Evolutionary conservation across 2,329 filamentous ascomycete genomes (phyloP).

Genomic region (Thielaviopsis ethacetica): DNA sequence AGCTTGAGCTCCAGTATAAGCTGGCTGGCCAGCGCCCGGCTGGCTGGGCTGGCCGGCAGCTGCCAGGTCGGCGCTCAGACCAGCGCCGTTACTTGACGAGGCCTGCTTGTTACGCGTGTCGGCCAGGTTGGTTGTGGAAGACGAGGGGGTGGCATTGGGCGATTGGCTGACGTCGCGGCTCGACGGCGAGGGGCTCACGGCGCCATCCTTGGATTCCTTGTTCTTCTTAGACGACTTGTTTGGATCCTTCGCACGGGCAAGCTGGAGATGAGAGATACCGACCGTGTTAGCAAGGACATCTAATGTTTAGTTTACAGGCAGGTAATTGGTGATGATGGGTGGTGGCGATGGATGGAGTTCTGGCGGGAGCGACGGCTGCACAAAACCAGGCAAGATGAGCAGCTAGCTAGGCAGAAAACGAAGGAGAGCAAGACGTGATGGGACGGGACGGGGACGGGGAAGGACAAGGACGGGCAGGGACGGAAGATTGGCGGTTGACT

Average conservation of each 20-base stretch:
- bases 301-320: neutral
- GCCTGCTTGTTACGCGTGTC: slow-evolving; percentile 67
- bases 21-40: slow-evolving; percentile 16
- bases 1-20: slow-evolving; percentile 23
- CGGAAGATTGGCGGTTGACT: too few species aligned
- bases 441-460: neutral
- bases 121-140: slow-evolving; percentile 73
- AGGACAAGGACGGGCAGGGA: neutral
- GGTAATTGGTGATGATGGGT: neutral
- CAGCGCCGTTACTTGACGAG: neutral
- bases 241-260: slow-evolving; percentile 75
- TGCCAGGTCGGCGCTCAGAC: slow-evolving; percentile 11
- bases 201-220: slow-evolving; percentile 58
- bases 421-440: neutral
- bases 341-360: neutral
- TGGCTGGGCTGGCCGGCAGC: slow-evolving; percentile 21
- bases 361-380: too few species aligned
- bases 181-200: slow-evolving; percentile 56
- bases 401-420: too few species aligned
- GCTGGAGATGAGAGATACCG: slow-evolving; percentile 46
- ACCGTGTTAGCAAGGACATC: neutral
- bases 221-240: slow-evolving; percentile 72
- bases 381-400: too few species aligned
- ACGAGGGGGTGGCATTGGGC: slow-evolving; percentile 60
- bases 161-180: slow-evolving; percentile 43